These are phyloP conservation scores for Tulasnella sp. DNA, from an alignment of 768 basidiomycete species.

Conservation along the genomic window DNA sequence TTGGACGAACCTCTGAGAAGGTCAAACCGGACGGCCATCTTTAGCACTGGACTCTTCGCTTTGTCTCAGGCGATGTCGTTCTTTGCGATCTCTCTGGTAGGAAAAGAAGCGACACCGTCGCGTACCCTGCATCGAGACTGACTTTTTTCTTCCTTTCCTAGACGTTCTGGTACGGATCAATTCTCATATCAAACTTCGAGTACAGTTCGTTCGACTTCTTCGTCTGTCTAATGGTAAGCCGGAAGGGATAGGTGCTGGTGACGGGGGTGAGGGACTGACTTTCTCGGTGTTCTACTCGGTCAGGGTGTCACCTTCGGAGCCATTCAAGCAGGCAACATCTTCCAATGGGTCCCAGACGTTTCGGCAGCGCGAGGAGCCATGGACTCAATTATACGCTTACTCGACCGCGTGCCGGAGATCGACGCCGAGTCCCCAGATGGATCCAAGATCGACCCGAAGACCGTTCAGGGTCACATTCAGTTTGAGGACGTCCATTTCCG, in stretches of 20 bases:
- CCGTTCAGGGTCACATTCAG: constrained; percentile 31
- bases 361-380: constrained; percentile 35
- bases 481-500: constrained; percentile 35
- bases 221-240: constrained; percentile 65
- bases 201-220: constrained; percentile 64
- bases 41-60: constrained; percentile 58
- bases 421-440: constrained; percentile 35
- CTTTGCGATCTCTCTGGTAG: constrained; percentile 70
- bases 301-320: constrained; percentile 69
- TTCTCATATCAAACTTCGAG: constrained; percentile 49
- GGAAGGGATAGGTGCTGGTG: constrained; percentile 22
- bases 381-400: constrained; percentile 32
- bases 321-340: constrained; percentile 45
- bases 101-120: background rate
- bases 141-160: background rate
- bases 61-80: constrained; percentile 68
- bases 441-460: constrained; percentile 31
- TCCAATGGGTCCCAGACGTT: constrained; percentile 35
- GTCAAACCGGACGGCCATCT: constrained; percentile 58
- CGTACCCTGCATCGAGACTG: background rate
- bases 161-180: constrained; percentile 65
- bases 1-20: constrained; percentile 61
- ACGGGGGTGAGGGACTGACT: background rate
- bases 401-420: constrained; percentile 32
- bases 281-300: background rate